Conservation (phyloP, 257 asterid species). For the Solanum gracilifrons region DNA sequence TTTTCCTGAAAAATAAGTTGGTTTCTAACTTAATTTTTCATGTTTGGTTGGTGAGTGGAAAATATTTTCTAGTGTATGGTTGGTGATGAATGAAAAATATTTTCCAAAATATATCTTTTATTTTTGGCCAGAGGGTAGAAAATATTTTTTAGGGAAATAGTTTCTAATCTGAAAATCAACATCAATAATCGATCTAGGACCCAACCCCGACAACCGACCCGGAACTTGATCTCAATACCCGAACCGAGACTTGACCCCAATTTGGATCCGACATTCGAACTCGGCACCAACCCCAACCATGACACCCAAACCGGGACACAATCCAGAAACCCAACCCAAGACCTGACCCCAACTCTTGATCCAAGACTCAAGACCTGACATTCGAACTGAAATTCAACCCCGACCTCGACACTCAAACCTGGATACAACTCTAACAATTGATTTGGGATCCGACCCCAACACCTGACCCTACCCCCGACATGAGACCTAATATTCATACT, state of each 20-base stretch:
- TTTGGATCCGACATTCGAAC: too few relatives aligned
- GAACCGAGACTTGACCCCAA: too few relatives aligned
- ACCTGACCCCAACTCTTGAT: background rate
- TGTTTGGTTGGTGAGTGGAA: background rate
- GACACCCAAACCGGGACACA: background rate
- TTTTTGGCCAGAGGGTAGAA: background rate
- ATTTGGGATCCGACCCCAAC: background rate
- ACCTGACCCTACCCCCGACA: background rate
- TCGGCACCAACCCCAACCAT: background rate
- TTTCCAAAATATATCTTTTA: too few relatives aligned
- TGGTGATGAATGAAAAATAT: background rate
- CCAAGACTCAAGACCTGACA: background rate
- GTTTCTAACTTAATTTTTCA: too few relatives aligned
- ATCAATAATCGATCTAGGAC: background rate
- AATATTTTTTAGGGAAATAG: background rate
- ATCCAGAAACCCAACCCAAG: background rate
- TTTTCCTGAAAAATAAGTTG: too few relatives aligned
- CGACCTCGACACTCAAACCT: background rate
- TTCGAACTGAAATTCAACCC: background rate
- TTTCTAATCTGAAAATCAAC: background rate
- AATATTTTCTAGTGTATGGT: background rate
- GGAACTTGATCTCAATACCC: too few relatives aligned
- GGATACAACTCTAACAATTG: background rate
- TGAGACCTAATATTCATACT: background rate
- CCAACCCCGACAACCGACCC: background rate